Evolutionary conservation across 75 land plant genomes (phyloP).

Genomic region (Picea glauca): DNA sequence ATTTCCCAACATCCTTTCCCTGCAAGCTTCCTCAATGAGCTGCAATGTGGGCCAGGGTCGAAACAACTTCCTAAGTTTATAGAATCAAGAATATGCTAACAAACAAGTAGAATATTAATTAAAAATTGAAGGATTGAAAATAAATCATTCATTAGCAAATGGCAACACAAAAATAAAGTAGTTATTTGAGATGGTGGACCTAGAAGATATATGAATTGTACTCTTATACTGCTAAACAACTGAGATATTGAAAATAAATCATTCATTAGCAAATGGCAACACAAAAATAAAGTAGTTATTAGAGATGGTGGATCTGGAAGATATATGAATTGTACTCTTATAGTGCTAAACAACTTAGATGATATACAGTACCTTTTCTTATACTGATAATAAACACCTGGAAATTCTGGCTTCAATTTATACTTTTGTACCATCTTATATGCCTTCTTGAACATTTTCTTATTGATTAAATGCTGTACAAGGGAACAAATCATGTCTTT

Average conservation of each 20-base stretch:
- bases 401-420: slow-evolving; percentile 60
- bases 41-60: slow-evolving; percentile 12
- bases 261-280: neutral
- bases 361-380: slow-evolving; percentile 51
- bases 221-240: neutral
- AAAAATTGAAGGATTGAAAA: neutral
- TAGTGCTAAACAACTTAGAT: neutral
- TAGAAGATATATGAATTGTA: neutral
- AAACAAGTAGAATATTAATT: neutral
- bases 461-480: slow-evolving; percentile 49
- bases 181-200: neutral
- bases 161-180: neutral
- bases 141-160: neutral
- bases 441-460: slow-evolving; percentile 53
- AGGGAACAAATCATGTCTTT: slow-evolving; percentile 49
- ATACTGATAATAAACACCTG: slow-evolving; percentile 50
- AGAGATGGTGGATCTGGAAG: neutral
- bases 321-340: neutral
- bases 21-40: slow-evolving; percentile 67
- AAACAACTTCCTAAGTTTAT: neutral
- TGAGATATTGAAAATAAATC: neutral
- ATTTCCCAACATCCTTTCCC: slow-evolving; percentile 82
- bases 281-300: neutral
- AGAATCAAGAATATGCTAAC: neutral
- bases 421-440: slow-evolving; percentile 55